Conservation (phyloP, 371 early-diverging fungal species). For the Lichtheimia ramosa region DNA sequence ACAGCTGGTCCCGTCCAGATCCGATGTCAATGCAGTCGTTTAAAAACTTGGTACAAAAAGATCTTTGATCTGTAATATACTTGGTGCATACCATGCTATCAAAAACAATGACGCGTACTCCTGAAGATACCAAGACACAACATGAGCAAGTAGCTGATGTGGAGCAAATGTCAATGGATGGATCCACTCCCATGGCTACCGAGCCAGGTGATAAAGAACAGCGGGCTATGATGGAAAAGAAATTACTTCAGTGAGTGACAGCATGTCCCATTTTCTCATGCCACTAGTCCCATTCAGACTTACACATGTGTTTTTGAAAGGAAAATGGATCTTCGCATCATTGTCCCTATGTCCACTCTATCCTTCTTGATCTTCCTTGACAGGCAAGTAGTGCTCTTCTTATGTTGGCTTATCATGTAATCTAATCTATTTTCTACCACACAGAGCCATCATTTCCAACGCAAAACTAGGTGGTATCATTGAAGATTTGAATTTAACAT, state of each 20-base stretch:
- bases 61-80: no score
- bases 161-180: no score
- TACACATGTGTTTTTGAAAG: conserved; percentile 4
- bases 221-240: neutral
- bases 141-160: no score
- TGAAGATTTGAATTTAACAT: conserved; percentile 22
- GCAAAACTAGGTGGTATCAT: conserved; percentile 37
- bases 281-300: neutral
- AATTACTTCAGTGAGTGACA: neutral
- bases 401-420: neutral
- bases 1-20: no score
- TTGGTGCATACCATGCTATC: no score
- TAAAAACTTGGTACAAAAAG: no score
- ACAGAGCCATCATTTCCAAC: conserved; percentile 39
- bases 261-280: neutral
- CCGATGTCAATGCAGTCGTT: no score
- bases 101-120: no score
- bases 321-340: conserved; percentile 26
- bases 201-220: no score
- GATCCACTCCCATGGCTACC: no score
- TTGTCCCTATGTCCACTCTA: conserved; percentile 28
- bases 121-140: no score
- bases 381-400: conserved; percentile 11
- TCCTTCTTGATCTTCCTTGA: conserved; percentile 34
- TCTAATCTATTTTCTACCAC: neutral